Evolutionary conservation across 202 grass and related monocot genomes (phyloP).

Genomic region (Brachypodium distachyon): DNA sequence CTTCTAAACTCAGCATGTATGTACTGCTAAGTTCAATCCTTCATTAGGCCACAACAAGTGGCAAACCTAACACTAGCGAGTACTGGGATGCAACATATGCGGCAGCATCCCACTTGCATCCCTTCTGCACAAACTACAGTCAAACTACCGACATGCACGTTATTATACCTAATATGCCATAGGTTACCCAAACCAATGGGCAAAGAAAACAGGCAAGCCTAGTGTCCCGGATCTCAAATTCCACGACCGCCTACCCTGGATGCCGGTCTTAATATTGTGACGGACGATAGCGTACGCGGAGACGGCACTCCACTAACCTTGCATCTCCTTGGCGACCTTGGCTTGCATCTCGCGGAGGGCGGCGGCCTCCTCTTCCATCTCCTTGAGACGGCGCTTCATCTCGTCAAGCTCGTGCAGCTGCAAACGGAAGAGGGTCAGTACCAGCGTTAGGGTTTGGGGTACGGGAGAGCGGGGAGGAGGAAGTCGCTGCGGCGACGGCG

Average conservation of each 20-base stretch:
- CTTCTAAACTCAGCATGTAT: not conserved
- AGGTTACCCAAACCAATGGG: not conserved
- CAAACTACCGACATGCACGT: not conserved
- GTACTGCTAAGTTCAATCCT: too few relatives aligned
- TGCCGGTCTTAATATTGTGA: not conserved
- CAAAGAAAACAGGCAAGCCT: not conserved
- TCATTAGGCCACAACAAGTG: too few relatives aligned
- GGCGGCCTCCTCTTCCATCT: constrained; percentile 75
- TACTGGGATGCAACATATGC: too few relatives aligned
- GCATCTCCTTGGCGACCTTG: constrained; percentile 84
- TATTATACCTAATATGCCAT: too few relatives aligned
- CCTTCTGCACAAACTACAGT: too few relatives aligned
- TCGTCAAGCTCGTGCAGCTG: constrained; percentile 67
- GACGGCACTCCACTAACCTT: constrained; percentile 43
- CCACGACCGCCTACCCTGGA: not conserved
- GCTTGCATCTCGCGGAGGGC: constrained; percentile 79
- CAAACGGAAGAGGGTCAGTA: not conserved
- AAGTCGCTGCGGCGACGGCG: not conserved
- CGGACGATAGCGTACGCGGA: not conserved
- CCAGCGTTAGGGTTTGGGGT: constrained; percentile 7
- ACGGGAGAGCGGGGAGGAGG: not conserved
- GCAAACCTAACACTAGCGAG: too few relatives aligned
- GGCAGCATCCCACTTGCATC: too few relatives aligned
- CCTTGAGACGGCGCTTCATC: constrained; percentile 77
- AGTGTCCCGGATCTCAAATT: not conserved